A percentile compares a stretch with the other conserved stretches of the same genome.
Conservation (phyloP, 345 rosid species). For the Eucalyptus cloeziana region DNA sequence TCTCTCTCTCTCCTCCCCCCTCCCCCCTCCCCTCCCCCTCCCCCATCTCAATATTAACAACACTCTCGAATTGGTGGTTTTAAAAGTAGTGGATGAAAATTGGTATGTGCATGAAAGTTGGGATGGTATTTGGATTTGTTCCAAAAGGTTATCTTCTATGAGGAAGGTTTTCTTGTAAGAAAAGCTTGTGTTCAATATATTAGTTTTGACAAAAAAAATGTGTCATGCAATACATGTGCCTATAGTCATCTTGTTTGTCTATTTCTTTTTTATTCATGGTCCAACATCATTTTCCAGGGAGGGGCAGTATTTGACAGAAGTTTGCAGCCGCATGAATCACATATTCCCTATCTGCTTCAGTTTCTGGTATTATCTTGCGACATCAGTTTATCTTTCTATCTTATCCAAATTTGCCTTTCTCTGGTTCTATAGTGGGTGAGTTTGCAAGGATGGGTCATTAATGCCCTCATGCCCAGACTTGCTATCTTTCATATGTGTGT, state of each 20-base stretch:
- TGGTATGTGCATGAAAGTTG: background rate
- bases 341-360: slow-evolving; percentile 86
- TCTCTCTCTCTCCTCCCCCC: background rate
- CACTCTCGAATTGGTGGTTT: background rate
- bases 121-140: background rate
- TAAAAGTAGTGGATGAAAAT: background rate
- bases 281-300: slow-evolving; percentile 24
- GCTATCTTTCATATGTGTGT: background rate
- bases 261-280: background rate
- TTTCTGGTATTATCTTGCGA: slow-evolving; percentile 47
- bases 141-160: background rate
- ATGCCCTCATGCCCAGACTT: background rate
- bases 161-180: background rate
- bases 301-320: slow-evolving; percentile 67
- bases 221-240: background rate
- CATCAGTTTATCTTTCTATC: background rate
- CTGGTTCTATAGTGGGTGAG: background rate
- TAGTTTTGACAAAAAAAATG: background rate
- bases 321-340: slow-evolving; percentile 92
- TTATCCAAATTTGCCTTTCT: background rate
- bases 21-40: accelerated
- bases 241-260: background rate
- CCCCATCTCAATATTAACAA: background rate
- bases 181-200: background rate
- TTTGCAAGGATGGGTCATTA: background rate